A percentile compares a stretch with the other conserved stretches of the same genome.
Evolutionary conservation across 139 green algal species (phyloP).

Genomic region (Edaphochlamys debaryana): DNA sequence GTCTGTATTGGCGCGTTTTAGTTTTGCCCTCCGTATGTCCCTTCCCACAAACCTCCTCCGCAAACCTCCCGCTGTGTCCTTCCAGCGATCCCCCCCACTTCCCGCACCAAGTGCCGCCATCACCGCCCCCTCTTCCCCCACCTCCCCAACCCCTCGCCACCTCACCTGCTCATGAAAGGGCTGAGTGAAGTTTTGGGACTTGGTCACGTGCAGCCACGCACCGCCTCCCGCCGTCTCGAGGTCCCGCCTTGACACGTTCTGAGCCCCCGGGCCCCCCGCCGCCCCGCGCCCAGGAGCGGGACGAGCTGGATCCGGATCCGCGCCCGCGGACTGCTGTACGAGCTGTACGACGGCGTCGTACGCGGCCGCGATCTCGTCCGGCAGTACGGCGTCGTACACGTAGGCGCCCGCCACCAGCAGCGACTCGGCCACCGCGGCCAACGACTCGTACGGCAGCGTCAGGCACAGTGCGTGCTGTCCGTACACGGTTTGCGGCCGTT

Average conservation of each 20-base stretch:
- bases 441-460: background rate
- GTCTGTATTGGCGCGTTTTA: too few relatives aligned
- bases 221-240: background rate
- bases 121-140: too few relatives aligned
- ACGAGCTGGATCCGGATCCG: too few relatives aligned
- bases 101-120: too few relatives aligned
- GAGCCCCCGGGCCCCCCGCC: background rate
- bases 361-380: background rate
- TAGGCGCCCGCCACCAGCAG: conserved; percentile 9
- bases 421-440: background rate
- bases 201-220: conserved; percentile 28
- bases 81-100: too few relatives aligned
- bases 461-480: conserved; percentile 42
- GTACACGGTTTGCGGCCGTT: conserved; percentile 18
- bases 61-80: too few relatives aligned
- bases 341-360: conserved; percentile 15
- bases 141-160: too few relatives aligned
- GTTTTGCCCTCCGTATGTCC: too few relatives aligned
- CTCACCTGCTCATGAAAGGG: conserved; percentile 26
- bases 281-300: too few relatives aligned
- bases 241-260: background rate
- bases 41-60: too few relatives aligned
- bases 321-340: background rate
- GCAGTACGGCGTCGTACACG: conserved; percentile 20
- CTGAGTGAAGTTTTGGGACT: background rate